Evolutionary conservation across 257 asterid genomes (phyloP).

Genomic region (Salvia rosmarinus): DNA sequence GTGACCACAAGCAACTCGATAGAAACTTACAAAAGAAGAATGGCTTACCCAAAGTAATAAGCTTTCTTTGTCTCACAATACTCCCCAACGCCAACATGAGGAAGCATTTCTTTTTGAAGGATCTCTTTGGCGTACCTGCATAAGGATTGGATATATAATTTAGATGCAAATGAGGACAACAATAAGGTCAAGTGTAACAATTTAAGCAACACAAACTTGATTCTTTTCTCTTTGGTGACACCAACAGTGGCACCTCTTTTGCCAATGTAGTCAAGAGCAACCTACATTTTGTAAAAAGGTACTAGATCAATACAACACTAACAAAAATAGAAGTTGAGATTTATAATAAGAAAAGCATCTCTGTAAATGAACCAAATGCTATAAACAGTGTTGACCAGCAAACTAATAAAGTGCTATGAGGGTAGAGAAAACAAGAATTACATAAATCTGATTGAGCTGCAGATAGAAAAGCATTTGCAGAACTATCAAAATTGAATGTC

Average conservation of each 20-base stretch:
- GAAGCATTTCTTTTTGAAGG: conserved; percentile 98
- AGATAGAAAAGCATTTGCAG: neutral
- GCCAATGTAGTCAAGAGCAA: conserved; percentile 95
- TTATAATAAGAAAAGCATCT: neutral
- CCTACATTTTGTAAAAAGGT: conserved; percentile 50
- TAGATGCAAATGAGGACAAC: conserved; percentile 22
- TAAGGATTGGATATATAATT: conserved; percentile 24
- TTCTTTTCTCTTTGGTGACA: conserved; percentile 92
- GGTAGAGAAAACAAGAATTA: neutral
- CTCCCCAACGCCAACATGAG: conserved; percentile 96
- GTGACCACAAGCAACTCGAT: conserved; percentile 19
- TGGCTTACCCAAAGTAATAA: conserved; percentile 83
- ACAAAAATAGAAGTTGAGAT: neutral
- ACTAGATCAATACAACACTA: neutral
- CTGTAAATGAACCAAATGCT: neutral
- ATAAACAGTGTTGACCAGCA: too few relatives aligned
- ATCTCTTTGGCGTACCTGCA: conserved; percentile 93
- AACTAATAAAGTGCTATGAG: conserved; percentile 14
- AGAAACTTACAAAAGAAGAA: conserved; percentile 10
- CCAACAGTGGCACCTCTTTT: conserved; percentile 99
- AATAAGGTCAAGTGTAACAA: conserved; percentile 13
- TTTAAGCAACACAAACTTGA: conserved; percentile 60
- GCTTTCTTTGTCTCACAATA: conserved; percentile 96
- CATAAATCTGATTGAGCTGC: neutral
- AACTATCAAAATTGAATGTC: neutral